Percentiles rank a stretch among this genome's conserved stretches.
Conservation (phyloP, 2,329 filamentous ascomycete genomes). For the Aspergillus udagawae region DNA sequence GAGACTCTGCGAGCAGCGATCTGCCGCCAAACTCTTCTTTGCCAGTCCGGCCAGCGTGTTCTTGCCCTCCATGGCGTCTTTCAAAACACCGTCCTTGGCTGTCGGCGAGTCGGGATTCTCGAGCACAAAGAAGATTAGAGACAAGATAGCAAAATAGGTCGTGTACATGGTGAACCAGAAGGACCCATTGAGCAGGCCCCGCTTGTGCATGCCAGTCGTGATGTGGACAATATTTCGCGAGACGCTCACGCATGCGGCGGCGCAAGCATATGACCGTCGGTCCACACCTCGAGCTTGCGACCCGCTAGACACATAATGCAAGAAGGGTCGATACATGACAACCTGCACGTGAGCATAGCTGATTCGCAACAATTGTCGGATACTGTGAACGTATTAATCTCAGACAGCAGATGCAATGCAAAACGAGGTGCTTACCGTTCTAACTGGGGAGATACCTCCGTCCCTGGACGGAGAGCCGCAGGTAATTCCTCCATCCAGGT, state of each 20-base stretch:
- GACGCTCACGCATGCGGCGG: slow-evolving; percentile 62
- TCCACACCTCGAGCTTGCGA: slow-evolving; percentile 51
- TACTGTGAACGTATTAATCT: slow-evolving; percentile 32
- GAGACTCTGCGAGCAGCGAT: slow-evolving; percentile 75
- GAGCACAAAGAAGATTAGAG: slow-evolving; percentile 60
- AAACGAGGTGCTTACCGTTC: slow-evolving; percentile 59
- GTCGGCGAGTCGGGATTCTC: slow-evolving; percentile 60
- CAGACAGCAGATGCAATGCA: not conserved
- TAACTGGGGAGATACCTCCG: slow-evolving; percentile 69
- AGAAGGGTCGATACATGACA: slow-evolving; percentile 61
- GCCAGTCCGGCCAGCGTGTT: slow-evolving; percentile 76
- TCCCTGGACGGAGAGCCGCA: slow-evolving; percentile 70
- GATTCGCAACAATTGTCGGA: slow-evolving; percentile 59
- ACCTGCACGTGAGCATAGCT: slow-evolving; percentile 63
- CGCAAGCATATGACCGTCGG: slow-evolving; percentile 61
- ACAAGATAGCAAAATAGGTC: slow-evolving; percentile 63
- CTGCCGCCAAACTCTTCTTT: slow-evolving; percentile 80
- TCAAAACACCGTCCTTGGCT: slow-evolving; percentile 68
- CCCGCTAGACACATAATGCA: slow-evolving; percentile 58
- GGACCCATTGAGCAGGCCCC: slow-evolving; percentile 57
- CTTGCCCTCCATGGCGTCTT: slow-evolving; percentile 79
- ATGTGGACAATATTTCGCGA: slow-evolving; percentile 65
- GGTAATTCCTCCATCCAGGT: slow-evolving; percentile 66
- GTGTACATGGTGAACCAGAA: slow-evolving; percentile 69
- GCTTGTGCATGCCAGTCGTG: slow-evolving; percentile 60